Evolutionary conservation across 2,329 filamentous ascomycete species (phyloP), one percentile per base, ranked within the genome.

Genomic region (Orbilia blumenaviensis): DNA sequence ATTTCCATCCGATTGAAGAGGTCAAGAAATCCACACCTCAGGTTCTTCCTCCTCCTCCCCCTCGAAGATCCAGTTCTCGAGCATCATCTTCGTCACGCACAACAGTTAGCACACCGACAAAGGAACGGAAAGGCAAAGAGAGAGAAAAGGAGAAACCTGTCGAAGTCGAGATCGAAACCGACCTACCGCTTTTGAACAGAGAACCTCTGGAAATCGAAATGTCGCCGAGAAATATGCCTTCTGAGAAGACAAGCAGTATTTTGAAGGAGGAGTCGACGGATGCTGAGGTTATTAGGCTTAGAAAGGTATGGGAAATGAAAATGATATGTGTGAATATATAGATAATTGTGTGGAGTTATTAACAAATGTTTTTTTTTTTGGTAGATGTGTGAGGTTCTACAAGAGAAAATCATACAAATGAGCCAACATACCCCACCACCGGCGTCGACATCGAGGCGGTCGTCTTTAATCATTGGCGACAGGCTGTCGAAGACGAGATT

Each of bases 361-460:
- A n/a, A 42, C 61, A 48, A 23, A 67, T 21, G 32, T 32, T 14
- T 18, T 48, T 23, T 46, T 21, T 46, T 29, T 60, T n/a, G n/a
- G 9, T 46, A 76, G 72, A 76, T 76, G 72, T 76, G 72, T 38
- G 72, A 69, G 25, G 72, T 76, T 34, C 29, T 76, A 34, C 72
- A 76, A 23, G 72, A 76, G 34, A 76, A 76, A 46, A 76, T 76
- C 46, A 76, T 76, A 27, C 64, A 76, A 32, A 76, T 76, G 72
- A 76, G 72, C 72, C 72, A 76, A 27, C 64, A 76, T 46, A 41
- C 60, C 23, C 72, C 72, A 14, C 72, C 72, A 0, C 36, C 48
- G 1, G 29, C 56, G 8, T 68, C 71, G 10, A 18, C 8, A 27
- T 75, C 71, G 25, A 76, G 42, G 18, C 72, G 72, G 25, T 76